phyloP scores from a whole-genome alignment of 176 grass and related monocot species.

The Hsuehochloa calcarea region DNA sequence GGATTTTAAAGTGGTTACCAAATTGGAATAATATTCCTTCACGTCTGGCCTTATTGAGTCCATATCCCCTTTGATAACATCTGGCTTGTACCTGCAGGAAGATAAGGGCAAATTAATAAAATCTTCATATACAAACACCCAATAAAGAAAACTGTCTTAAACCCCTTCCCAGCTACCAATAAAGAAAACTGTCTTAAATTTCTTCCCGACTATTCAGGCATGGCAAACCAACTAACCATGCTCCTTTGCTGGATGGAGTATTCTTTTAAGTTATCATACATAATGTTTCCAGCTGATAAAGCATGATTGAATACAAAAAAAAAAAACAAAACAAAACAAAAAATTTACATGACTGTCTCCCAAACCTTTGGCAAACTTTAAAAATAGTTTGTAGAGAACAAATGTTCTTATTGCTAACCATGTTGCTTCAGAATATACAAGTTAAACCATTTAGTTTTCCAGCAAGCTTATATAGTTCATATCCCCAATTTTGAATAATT shows the following conservation, averaged over 20 bases:
- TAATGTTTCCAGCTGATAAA: not conserved
- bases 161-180: slow-evolving; percentile 10
- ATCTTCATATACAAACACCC: not conserved
- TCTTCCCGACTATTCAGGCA: slow-evolving; percentile 10
- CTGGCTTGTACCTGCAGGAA: slow-evolving; percentile 46
- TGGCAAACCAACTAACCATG: not conserved
- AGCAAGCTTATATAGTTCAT: not conserved
- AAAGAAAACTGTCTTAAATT: not conserved
- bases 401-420: not conserved
- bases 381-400: no score
- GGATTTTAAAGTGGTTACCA: slow-evolving; percentile 48
- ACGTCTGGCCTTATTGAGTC: slow-evolving; percentile 93
- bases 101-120: slow-evolving; percentile 9
- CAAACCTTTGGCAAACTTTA: not conserved
- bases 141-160: slow-evolving; percentile 5
- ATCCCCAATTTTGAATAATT: not conserved
- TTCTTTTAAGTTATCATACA: not conserved
- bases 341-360: not conserved
- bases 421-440: not conserved
- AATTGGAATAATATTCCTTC: slow-evolving; percentile 79
- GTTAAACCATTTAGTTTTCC: not conserved
- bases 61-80: slow-evolving; percentile 87
- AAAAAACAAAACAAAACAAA: no score
- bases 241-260: not conserved
- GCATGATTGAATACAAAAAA: not conserved